A percentile compares a stretch with the other conserved stretches of the same genome.
These are phyloP conservation scores for Pseudogymnoascus verrucosus DNA, from an alignment of 2,329 filamentous ascomycete species.

Conservation along the genomic window DNA sequence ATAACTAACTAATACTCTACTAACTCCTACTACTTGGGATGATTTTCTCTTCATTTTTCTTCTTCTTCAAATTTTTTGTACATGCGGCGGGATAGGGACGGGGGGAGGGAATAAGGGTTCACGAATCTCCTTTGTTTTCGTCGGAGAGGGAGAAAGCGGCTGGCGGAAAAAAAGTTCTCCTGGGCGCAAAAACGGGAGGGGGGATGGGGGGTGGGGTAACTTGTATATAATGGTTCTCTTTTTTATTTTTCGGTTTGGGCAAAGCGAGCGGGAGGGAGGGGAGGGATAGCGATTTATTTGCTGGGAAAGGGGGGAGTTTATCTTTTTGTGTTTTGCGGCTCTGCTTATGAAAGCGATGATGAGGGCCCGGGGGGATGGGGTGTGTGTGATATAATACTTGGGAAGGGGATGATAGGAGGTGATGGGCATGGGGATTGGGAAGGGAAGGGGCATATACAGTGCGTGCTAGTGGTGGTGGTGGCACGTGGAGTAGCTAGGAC, in stretches of 20 bases:
- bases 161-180: neutral
- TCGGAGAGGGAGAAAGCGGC: neutral
- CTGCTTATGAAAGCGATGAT: neutral
- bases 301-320: neutral
- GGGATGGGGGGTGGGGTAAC: too few species aligned
- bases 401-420: neutral
- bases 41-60: neutral
- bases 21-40: neutral
- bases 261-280: neutral
- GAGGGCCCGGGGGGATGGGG: neutral
- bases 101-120: neutral
- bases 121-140: slow-evolving; percentile 1
- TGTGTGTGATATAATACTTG: neutral
- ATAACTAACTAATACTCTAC: neutral
- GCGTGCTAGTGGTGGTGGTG: neutral
- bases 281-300: neutral
- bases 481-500: neutral
- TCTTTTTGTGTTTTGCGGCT: neutral
- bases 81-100: neutral
- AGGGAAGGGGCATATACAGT: neutral
- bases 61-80: neutral
- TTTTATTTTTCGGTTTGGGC: neutral
- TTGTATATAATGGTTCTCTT: neutral
- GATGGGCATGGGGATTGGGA: neutral
- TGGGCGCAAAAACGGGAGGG: neutral